Base-by-base conservation (phyloP, 2,329 filamentous ascomycete species). In the Elsinoe batatas region DNA sequence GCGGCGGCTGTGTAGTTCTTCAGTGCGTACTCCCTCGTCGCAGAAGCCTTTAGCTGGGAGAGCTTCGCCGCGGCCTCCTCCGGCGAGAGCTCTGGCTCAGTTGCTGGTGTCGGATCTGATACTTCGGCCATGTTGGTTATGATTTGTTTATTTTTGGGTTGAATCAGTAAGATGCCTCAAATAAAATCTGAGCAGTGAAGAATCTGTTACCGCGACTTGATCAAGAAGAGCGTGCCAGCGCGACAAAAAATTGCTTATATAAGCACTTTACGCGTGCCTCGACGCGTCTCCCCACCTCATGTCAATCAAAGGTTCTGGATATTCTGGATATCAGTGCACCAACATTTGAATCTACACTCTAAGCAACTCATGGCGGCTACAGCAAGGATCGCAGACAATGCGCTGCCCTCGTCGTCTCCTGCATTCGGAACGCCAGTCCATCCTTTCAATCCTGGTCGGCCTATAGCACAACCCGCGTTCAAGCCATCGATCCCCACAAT, bases 361-460 rank as follows among this genome's bases (percentile, higher is more conserved):
- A 17, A 11, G 53, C 58, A 59, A 61, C 61, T 61, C 10, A 66
- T 64, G 63, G 64, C 59, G 37, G 54, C 61, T 7, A 42, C 63
- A 32, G 58, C 64, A 12, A 53, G 61, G 15, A 55, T 57, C 22
- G 46, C 57, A 13, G 56, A 61, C 11, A 56, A 59, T 35, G 79
- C 80, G 40, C 83, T 93, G 58, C 88, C 88, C 3, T 95, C 91
- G 0, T 95, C 90, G 0, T 95, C 90, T 17, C 89, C 91, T 7
- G 89, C 86, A 38, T 96, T 96, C 71, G 89, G 82, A 51, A 96
- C 91, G 1, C 91, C 91, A 1, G 81, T 83, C 42, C 87, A 93
- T 68, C 87, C 90, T 43, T 80, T 93, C 53, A 80, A 79, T 63
- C 81, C 84, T 13, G 67, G 68, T 62, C 67, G 70, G 26, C 67